A percentile compares a stretch with the other conserved stretches of the same genome.
These are phyloP conservation scores for Massarina eburnea DNA, from an alignment of 2,329 filamentous ascomycete genomes.

Conservation along the genomic window DNA sequence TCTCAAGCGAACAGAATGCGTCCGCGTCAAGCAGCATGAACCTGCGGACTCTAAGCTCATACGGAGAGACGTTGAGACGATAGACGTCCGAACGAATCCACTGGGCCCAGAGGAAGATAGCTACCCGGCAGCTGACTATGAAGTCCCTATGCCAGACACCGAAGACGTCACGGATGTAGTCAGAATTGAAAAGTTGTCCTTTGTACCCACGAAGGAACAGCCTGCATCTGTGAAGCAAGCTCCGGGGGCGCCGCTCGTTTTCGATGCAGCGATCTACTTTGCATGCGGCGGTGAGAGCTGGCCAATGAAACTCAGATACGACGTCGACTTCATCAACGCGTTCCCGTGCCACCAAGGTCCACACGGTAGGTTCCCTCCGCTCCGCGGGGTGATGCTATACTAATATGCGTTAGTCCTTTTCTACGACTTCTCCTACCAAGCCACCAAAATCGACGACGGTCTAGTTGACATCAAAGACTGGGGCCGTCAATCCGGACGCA, in stretches of 20 bases:
- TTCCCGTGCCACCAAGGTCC: conserved; percentile 46
- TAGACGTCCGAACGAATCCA: conserved; percentile 68
- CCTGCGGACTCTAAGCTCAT: conserved; percentile 58
- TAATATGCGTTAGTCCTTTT: conserved; percentile 57
- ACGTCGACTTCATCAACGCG: conserved; percentile 46
- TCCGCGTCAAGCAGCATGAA: conserved; percentile 64
- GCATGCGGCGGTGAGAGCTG: conserved; percentile 44
- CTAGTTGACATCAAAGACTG: conserved; percentile 68
- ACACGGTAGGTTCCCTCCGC: conserved; percentile 31
- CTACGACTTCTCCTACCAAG: conserved; percentile 67
- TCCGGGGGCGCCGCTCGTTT: conserved; percentile 37
- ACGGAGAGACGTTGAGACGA: conserved; percentile 63
- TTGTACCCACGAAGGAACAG: conserved; percentile 52
- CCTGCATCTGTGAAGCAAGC: conserved; percentile 24
- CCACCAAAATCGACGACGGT: conserved; percentile 62
- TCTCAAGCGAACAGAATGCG: conserved; percentile 69
- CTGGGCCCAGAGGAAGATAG: conserved; percentile 63
- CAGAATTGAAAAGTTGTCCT: conserved; percentile 67
- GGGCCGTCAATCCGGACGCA: conserved; percentile 49
- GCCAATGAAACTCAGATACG: conserved; percentile 42
- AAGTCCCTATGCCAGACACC: conserved; percentile 59
- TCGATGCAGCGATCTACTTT: conserved; percentile 44
- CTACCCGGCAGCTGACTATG: conserved; percentile 70
- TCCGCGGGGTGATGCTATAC: neutral
- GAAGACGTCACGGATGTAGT: conserved; percentile 66